Evolutionary conservation across 108 stramenopile species (phyloP).

Genomic region (Nitzschia sp.): DNA sequence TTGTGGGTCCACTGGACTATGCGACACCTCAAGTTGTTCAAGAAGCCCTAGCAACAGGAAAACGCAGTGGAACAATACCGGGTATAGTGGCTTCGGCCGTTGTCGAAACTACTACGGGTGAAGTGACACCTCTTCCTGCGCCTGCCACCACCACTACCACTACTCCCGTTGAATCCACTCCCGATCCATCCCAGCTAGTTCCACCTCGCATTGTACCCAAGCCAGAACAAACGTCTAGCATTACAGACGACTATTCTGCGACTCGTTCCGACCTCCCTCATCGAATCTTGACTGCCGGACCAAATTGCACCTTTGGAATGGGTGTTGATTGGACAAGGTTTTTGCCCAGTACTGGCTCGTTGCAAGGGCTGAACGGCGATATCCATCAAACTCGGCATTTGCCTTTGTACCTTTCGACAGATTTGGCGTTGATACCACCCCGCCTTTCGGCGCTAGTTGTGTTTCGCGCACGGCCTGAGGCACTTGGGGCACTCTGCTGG

Average conservation of each 20-base stretch:
- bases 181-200: neutral
- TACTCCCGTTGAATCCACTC: neutral
- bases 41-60: neutral
- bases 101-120: no score
- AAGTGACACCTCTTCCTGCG: neutral
- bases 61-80: neutral
- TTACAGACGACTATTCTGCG: no score
- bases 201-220: neutral
- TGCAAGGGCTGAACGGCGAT: neutral
- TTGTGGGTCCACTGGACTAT: conserved; percentile 4
- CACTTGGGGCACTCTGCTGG: neutral
- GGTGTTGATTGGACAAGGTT: neutral
- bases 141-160: neutral
- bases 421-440: neutral
- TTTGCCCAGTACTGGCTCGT: neutral
- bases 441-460: neutral
- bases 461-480: neutral
- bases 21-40: conserved; percentile 17
- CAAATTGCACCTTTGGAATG: neutral
- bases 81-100: no score
- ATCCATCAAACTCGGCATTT: neutral
- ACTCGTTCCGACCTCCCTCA: no score
- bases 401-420: neutral
- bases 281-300: neutral
- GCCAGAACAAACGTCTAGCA: neutral